Percentiles rank a stretch among this genome's conserved stretches.
phyloP scores from a whole-genome alignment of 1,284 basidiomycete genomes.

The Microbotryomycetes sp. region DNA sequence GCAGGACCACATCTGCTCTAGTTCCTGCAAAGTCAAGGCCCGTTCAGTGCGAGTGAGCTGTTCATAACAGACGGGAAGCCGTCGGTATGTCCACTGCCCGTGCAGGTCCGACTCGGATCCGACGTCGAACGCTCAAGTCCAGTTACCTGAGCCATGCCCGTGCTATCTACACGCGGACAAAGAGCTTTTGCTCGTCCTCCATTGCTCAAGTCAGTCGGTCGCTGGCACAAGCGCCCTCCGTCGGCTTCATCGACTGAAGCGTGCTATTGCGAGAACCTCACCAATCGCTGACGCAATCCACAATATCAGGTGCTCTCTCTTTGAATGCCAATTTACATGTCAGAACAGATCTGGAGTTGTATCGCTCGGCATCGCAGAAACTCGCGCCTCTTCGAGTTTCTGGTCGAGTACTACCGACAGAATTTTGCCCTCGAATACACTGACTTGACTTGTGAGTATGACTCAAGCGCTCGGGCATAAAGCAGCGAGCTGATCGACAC shows the following conservation, averaged over 20 bases:
- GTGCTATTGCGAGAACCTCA: too few species aligned
- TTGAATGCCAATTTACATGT: slow-evolving; percentile 21
- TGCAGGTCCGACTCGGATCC: too few species aligned
- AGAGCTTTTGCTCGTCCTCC: slow-evolving; percentile 24
- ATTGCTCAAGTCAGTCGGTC: slow-evolving; percentile 5
- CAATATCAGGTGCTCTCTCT: slow-evolving; percentile 21
- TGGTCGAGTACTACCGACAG: slow-evolving; percentile 37
- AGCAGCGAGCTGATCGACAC: not conserved
- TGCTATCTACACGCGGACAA: slow-evolving; percentile 13
- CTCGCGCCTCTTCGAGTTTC: slow-evolving; percentile 33
- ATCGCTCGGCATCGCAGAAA: slow-evolving; percentile 46
- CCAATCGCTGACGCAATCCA: too few species aligned
- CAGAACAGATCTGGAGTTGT: slow-evolving; percentile 41
- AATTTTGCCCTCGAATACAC: slow-evolving; percentile 30
- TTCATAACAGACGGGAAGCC: too few species aligned
- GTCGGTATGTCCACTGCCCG: not conserved
- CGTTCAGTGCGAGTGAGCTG: too few species aligned
- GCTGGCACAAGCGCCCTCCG: not conserved
- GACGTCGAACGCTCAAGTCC: too few species aligned
- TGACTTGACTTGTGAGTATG: slow-evolving; percentile 15
- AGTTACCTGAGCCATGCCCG: not conserved
- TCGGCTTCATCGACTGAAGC: too few species aligned
- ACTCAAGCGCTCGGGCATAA: not conserved
- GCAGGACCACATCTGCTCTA: too few species aligned
- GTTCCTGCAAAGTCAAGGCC: too few species aligned